Conservation (phyloP, 495 filamentous ascomycete genomes). For the Haplographium delicatum region DNA sequence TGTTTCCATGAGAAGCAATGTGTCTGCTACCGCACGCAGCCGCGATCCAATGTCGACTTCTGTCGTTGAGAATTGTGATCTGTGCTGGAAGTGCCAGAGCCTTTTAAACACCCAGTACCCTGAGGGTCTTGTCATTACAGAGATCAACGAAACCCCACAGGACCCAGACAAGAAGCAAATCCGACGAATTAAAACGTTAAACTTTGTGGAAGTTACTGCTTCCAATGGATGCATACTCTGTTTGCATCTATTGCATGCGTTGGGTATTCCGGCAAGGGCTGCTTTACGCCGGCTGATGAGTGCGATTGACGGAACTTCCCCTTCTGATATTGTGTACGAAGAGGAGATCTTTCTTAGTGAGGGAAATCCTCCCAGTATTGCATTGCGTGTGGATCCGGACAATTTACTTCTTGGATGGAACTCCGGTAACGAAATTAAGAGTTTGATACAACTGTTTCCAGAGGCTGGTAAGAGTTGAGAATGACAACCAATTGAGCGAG, state of each 20-base stretch:
- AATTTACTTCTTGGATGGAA: background rate
- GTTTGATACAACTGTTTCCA: too few relatives aligned
- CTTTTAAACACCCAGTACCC: constrained; percentile 4
- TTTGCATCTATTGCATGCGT: background rate
- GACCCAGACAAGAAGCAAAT: constrained; percentile 4
- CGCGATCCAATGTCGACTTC: background rate
- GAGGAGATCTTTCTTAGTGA: background rate
- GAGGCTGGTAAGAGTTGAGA: too few relatives aligned
- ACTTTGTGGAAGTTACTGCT: constrained; percentile 2
- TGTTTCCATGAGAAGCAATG: too few relatives aligned
- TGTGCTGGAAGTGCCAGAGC: constrained; percentile 4
- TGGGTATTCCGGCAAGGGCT: background rate
- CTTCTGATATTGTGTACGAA: background rate
- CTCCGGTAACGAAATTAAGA: background rate
- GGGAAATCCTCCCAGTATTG: background rate
- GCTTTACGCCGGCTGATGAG: background rate
- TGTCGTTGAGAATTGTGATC: background rate
- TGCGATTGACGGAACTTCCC: too few relatives aligned
- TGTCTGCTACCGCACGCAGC: too few relatives aligned
- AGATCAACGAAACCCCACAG: background rate
- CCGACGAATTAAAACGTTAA: background rate
- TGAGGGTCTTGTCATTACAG: background rate
- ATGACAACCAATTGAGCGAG: too few relatives aligned
- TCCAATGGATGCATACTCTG: constrained; percentile 4
- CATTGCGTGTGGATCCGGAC: background rate